Conservation (phyloP, 768 basidiomycete genomes). For the Rubroboletus pulcherrimus region DNA sequence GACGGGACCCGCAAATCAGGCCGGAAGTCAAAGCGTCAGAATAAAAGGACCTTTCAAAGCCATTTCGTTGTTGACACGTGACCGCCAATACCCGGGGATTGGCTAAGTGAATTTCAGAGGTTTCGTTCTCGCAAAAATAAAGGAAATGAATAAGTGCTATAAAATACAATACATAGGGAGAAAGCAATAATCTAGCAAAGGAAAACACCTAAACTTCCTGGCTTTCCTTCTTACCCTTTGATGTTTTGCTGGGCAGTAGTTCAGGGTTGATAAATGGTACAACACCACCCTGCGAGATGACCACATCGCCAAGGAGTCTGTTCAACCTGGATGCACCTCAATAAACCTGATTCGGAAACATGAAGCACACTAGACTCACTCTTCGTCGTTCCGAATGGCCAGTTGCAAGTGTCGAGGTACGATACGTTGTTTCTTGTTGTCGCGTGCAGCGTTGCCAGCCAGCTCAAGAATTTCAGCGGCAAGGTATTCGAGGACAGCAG, state of each 20-base stretch:
- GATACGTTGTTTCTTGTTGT: constrained; percentile 60
- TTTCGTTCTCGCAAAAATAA: neutral
- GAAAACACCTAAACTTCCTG: constrained; percentile 39
- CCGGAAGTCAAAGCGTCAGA: neutral
- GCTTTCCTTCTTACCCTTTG: constrained; percentile 50
- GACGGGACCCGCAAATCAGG: neutral
- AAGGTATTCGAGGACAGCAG: constrained; percentile 59
- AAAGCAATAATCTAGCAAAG: constrained; percentile 15
- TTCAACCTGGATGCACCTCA: constrained; percentile 28
- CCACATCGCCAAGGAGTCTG: constrained; percentile 43
- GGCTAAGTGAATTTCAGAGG: too few relatives aligned
- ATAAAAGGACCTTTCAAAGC: neutral
- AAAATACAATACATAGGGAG: constrained; percentile 27
- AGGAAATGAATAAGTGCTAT: constrained; percentile 28
- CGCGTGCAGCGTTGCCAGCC: constrained; percentile 53
- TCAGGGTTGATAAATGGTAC: constrained; percentile 49
- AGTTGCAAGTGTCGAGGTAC: constrained; percentile 63
- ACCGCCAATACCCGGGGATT: too few relatives aligned
- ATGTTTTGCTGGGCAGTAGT: constrained; percentile 50
- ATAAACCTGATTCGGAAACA: neutral
- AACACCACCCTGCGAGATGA: constrained; percentile 64
- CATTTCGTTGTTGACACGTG: neutral
- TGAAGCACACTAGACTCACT: constrained; percentile 21
- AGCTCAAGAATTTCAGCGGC: constrained; percentile 62
- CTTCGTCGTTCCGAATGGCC: constrained; percentile 63